These are phyloP conservation scores for Rosa rugosa DNA, from an alignment of 306 rosid genomes.

Conservation along the genomic window DNA sequence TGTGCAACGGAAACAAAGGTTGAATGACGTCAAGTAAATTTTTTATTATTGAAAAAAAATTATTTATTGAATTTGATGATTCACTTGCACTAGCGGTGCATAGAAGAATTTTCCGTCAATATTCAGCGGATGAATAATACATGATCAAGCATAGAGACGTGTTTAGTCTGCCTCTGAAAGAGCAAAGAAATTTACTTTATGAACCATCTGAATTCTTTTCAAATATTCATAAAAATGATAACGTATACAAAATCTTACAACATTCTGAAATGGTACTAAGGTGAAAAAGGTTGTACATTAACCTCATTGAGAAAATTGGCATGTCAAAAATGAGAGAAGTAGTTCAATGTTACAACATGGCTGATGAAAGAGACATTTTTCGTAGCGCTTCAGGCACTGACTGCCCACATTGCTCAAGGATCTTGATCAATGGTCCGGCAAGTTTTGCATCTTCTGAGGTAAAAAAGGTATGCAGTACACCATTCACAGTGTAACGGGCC, in stretches of 20 bases:
- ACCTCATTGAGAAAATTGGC: neutral
- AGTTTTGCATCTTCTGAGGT: constrained; percentile 38
- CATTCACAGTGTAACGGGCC: constrained; percentile 59
- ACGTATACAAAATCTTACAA: neutral
- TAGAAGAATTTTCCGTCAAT: no score
- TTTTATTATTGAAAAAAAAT: no score
- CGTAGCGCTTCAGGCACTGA: constrained; percentile 49
- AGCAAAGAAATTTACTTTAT: neutral
- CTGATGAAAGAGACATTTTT: constrained; percentile 38
- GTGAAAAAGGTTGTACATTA: neutral
- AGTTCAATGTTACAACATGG: constrained; percentile 35
- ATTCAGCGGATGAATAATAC: no score
- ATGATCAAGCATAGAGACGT: no score
- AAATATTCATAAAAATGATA: neutral
- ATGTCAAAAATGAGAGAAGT: neutral
- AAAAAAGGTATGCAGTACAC: constrained; percentile 56
- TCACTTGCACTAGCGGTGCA: no score
- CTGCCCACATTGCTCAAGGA: constrained; percentile 66
- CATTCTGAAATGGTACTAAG: neutral
- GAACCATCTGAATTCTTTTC: neutral
- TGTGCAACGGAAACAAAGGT: no score
- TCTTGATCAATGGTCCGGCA: constrained; percentile 46
- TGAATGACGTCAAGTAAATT: no score
- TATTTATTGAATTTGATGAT: no score
- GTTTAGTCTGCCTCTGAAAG: neutral